Evolutionary conservation across 2,329 filamentous ascomycete species (phyloP), one percentile per base, ranked within the genome.

Genomic region (Aspergillus transmontanensis): DNA sequence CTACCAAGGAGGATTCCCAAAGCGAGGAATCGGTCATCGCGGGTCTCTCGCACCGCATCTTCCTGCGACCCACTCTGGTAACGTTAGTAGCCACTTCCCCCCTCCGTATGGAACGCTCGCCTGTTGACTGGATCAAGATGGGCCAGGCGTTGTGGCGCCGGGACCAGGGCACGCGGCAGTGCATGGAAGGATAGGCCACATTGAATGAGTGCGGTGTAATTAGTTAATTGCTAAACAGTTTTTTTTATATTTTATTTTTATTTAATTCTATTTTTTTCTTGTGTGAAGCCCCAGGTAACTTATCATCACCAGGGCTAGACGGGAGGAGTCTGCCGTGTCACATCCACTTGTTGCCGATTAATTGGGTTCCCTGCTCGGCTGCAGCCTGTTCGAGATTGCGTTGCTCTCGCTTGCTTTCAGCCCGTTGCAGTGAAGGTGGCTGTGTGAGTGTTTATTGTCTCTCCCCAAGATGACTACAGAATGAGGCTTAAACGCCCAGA

Each of bases 71-170:
- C 58, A 59, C 58, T 59, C 57, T 30, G 46, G 34, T 59, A 59
- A 54, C 51, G 46, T 53, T 59, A 51, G 45, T 41, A 41, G 39
- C 39, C 39, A 41, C 39, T n/a, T 41, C 16, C 39, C 39, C 39
- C 39, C 39, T 41, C 16, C 19, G 39, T 41, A 41, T 41, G 39
- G 16, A 19, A 41, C 39, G 16, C 39, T 51, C 48, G 28, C 28
- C 48, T 51, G 28, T 51, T 51, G 28, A 34, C n/a, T 39, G 34
- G 19, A 39, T 39, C n/a, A 36, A 39, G n/a, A 55, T 54, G 58
- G 41, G 43, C 23, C 59, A 66, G 64, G 48, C 59, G 58, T 62
- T 59, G 64, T 64, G 60, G 60, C 63, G 60, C 59, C 55, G 50
- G 56, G 30, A 48, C 48, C 50, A 55, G 51, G 63, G 58, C 63